Conservation (phyloP, 306 rosid genomes). For the Citrullus amarus region DNA sequence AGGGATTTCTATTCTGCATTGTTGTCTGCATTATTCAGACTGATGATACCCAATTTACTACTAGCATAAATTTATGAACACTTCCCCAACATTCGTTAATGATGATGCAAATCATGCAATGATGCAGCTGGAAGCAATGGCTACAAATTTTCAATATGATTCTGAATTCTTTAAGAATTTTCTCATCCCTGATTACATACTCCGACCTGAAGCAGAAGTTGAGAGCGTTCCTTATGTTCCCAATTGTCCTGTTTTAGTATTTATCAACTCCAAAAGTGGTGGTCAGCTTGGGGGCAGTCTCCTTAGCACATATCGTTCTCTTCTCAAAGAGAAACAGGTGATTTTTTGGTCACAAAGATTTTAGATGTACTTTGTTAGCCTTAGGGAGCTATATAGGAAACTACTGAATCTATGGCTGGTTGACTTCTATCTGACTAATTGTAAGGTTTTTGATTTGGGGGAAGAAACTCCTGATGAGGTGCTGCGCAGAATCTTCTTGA, state of each 20-base stretch:
- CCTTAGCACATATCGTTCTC: constrained; percentile 34
- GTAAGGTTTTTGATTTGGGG: constrained; percentile 83
- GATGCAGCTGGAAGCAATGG: constrained; percentile 25
- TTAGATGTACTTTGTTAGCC: background rate
- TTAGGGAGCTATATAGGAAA: background rate
- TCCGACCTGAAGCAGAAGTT: constrained; percentile 30
- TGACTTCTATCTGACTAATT: constrained; percentile 18
- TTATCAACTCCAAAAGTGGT: constrained; percentile 86
- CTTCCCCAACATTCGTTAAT: background rate
- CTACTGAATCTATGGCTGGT: background rate
- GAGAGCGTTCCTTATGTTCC: constrained; percentile 23
- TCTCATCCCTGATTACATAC: constrained; percentile 55
- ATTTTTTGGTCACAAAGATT: background rate
- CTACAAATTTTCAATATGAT: constrained; percentile 26
- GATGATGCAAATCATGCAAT: background rate
- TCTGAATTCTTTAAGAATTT: constrained; percentile 31
- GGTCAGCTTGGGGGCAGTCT: constrained; percentile 96
- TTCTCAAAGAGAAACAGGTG: constrained; percentile 68
- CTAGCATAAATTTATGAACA: background rate
- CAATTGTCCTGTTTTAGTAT: constrained; percentile 61
- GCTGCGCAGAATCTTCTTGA: constrained; percentile 45
- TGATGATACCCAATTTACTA: background rate
- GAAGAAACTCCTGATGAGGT: constrained; percentile 66
- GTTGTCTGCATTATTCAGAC: background rate
- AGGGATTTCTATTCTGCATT: background rate